These are phyloP conservation scores for Atractiella rhizophila DNA, from an alignment of 768 basidiomycete genomes.

Conservation along the genomic window DNA sequence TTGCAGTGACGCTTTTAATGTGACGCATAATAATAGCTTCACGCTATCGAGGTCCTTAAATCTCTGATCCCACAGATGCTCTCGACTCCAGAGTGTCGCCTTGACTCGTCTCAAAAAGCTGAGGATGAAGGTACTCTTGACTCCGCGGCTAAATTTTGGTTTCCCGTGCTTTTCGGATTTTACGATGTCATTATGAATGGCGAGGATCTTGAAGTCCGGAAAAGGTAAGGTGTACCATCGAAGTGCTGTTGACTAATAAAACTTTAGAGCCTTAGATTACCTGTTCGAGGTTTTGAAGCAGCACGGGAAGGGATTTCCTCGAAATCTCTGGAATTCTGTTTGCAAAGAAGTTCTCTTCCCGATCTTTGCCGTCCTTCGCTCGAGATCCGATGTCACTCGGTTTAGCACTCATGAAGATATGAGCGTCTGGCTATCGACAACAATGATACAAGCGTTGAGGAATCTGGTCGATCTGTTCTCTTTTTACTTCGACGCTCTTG, in stretches of 20 bases:
- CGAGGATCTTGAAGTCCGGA: slow-evolving; percentile 87
- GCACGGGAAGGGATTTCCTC: slow-evolving; percentile 56
- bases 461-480: slow-evolving; percentile 90
- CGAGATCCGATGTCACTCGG: slow-evolving; percentile 67
- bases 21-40: too few species aligned
- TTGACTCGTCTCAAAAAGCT: slow-evolving; percentile 11
- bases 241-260: neutral
- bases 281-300: slow-evolving; percentile 79
- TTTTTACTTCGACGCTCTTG: slow-evolving; percentile 72
- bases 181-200: slow-evolving; percentile 99
- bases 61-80: slow-evolving; percentile 83
- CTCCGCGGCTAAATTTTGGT: slow-evolving; percentile 66
- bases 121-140: slow-evolving; percentile 17
- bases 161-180: slow-evolving; percentile 86
- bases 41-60: slow-evolving; percentile 89
- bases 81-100: slow-evolving; percentile 40
- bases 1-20: too few species aligned
- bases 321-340: slow-evolving; percentile 93
- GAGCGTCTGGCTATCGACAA: slow-evolving; percentile 97
- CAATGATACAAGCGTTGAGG: slow-evolving; percentile 91
- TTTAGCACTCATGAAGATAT: slow-evolving; percentile 95
- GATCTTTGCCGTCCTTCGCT: slow-evolving; percentile 85
- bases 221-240: slow-evolving; percentile 38
- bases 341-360: slow-evolving; percentile 92
- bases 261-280: slow-evolving; percentile 68